Evolutionary conservation across 495 filamentous ascomycete genomes (phyloP), one percentile per base, ranked within the genome.

Genomic region (Penicillium fimorum): DNA sequence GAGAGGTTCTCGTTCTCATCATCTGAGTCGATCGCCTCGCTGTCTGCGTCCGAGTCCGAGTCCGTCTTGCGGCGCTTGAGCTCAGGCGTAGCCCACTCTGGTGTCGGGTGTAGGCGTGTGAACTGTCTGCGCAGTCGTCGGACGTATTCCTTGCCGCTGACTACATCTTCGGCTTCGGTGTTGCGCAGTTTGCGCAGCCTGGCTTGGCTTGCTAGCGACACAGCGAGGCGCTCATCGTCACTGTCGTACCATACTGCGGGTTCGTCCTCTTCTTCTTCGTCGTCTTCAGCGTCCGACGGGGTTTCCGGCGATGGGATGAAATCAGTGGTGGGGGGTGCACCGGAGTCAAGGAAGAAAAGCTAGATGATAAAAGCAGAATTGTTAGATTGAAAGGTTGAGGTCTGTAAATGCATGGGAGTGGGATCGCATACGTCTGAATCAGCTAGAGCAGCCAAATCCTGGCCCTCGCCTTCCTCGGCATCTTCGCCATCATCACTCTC

Each of bases 231-330:
- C 66, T 98, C 94, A 63, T 98, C 94, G 62, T 97, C 94, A 71
- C 92, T 96, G 73, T 98, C 94, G 60, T 91, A 84, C 94, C 94
- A 98, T 13, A 89, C 87, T 11, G 89, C 53, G 55, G 79, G 70
- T 22, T 65, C 69, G 1, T 69, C 62, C 11, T 73, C 67, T 24
- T 68, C 66, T 2, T 67, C 66, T 2, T 67, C 65, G 20, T 71
- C 63, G 6, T 71, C 70, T 30, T 75, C 71, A 7, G 66, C 61
- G n/a, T 78, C 63, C 4, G 67, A 72, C 9, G 61, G 71, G 5
- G 61, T 68, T 45, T 66, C 62, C 4, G 66, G 61, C 7, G 68
- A 63, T 44, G 69, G 60, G 43, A 67, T 62, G 11, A 79, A 66
- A 58, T 84, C 78, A 35, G 79, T 74, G 13, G 74, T 61, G 40